Evolutionary conservation across 768 basidiomycete species (phyloP), one percentile per base, ranked within the genome.

Genomic region (Clitopilus hobsonii): DNA sequence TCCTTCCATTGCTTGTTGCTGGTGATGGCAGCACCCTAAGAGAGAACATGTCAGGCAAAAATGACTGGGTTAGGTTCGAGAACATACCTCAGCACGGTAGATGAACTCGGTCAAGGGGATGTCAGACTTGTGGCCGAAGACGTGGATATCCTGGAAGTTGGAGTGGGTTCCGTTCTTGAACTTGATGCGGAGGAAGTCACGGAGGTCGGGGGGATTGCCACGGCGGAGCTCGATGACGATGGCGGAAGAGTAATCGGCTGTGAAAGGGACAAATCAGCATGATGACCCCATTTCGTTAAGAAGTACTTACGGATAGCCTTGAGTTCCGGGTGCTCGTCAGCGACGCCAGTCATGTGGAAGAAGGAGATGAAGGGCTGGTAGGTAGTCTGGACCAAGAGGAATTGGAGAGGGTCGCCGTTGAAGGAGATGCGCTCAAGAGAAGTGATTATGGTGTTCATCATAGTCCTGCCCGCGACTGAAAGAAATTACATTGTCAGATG

Each of bases 291-390:
- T 20, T 6, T 18, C 49, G 11, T 41, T 30, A 38, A 18, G 26
- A 10, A 23, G 11, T 23, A 82, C 88, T 65, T 65, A 90, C 88
- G 86, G 58, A 91, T 80, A 38, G 75, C 83, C 49, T 73, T 69
- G 59, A 86, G 68, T 53, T 86, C 79, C 1, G 88, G 86, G 65
- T 83, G 70, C 24, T 78, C 70, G 57, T 80, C 73, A 60, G 70
- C 61, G 54, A 87, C 71, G 54, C 87, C 88, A 18, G 89, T 82
- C 69, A 88, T 81, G 66, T 85, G 82, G 82, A 94, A 88, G 69
- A 94, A 78, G 3, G 90, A 92, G 64, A 94, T 85, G 81, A 95
- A 91, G 13, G 92, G 86, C 69, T 94, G 92, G 77, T 94, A 94
- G 58, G 89, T 89, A 14, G 86, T 85, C 71, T 89, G 83, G 61